A percentile compares a stretch with the other conserved stretches of the same genome.
Evolutionary conservation across 75 land plant species (phyloP).

Genomic region (Pinus albicaulis): DNA sequence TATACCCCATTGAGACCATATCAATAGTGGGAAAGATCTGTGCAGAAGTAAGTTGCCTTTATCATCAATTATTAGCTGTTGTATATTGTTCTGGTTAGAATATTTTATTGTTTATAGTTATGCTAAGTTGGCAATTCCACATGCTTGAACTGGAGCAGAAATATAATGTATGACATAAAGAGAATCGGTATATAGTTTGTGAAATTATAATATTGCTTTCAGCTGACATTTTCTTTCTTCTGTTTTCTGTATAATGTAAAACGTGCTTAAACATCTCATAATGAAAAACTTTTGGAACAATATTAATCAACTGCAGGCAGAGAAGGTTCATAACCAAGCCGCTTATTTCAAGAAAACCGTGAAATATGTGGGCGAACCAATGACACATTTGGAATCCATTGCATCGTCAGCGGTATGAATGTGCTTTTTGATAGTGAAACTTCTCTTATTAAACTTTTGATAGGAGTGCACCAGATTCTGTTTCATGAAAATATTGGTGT

Average conservation of each 20-base stretch:
- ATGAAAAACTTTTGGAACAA: neutral
- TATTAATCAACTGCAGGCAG: constrained; percentile 57
- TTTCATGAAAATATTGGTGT: neutral
- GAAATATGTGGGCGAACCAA: constrained; percentile 93
- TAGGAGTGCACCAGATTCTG: neutral
- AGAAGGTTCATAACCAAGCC: constrained; percentile 95
- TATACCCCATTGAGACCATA: constrained; percentile 88
- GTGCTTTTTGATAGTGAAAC: neutral
- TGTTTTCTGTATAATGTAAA: neutral
- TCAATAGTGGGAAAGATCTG: constrained; percentile 86
- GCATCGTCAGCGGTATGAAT: constrained; percentile 92
- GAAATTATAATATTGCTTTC: neutral
- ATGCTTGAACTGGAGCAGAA: neutral
- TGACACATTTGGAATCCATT: constrained; percentile 96
- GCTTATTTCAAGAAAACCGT: constrained; percentile 88
- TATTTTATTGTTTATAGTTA: neutral
- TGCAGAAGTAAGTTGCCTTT: constrained; percentile 57
- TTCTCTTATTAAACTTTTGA: neutral
- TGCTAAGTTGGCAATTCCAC: neutral
- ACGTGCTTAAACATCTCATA: neutral
- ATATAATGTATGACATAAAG: neutral
- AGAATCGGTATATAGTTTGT: neutral
- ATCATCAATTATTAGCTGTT: neutral
- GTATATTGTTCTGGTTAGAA: neutral
- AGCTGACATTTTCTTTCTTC: neutral